Conservation (phyloP, 352 stramenopile species). For the Stramenopiles sp. region DNA sequence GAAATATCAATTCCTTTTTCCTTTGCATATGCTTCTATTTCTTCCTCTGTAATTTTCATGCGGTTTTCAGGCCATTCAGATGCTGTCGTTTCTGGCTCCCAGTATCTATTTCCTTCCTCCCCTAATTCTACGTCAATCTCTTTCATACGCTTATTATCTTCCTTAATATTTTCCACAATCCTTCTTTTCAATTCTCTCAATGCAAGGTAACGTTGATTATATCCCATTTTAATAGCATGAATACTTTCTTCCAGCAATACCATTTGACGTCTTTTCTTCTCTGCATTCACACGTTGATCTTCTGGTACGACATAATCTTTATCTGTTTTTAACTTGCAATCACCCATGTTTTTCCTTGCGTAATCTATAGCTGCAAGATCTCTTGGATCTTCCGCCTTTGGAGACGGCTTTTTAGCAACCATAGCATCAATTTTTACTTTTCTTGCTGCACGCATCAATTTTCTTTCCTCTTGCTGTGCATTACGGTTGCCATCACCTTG, state of each 20-base stretch:
- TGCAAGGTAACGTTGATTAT: slow-evolving; percentile 67
- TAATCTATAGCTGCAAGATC: slow-evolving; percentile 68
- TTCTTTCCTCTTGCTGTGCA: slow-evolving; percentile 33
- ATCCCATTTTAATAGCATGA: slow-evolving; percentile 46
- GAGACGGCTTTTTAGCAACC: slow-evolving; percentile 44
- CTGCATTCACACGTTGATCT: slow-evolving; percentile 56
- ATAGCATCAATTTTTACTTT: slow-evolving; percentile 33
- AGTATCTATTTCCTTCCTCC: slow-evolving; percentile 13
- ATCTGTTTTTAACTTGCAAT: slow-evolving; percentile 70
- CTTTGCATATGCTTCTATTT: slow-evolving; percentile 42
- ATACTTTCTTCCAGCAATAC: slow-evolving; percentile 50
- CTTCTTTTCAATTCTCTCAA: slow-evolving; percentile 61
- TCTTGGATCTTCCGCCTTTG: slow-evolving; percentile 61
- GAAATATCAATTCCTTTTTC: slow-evolving; percentile 22
- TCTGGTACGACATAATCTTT: slow-evolving; percentile 62
- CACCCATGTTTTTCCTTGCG: slow-evolving; percentile 58
- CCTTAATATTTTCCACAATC: slow-evolving; percentile 41
- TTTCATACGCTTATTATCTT: slow-evolving; percentile 32
- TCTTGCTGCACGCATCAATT: slow-evolving; percentile 40
- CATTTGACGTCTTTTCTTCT: slow-evolving; percentile 63
- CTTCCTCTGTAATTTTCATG: slow-evolving; percentile 43
- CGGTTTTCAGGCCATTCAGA: slow-evolving; percentile 63
- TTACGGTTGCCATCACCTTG: slow-evolving; percentile 8
- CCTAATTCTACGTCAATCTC: slow-evolving; percentile 30
- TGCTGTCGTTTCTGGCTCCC: slow-evolving; percentile 32